Base-by-base conservation (phyloP, 148 eudicot species). In the Dysphania ambrosioides region DNA sequence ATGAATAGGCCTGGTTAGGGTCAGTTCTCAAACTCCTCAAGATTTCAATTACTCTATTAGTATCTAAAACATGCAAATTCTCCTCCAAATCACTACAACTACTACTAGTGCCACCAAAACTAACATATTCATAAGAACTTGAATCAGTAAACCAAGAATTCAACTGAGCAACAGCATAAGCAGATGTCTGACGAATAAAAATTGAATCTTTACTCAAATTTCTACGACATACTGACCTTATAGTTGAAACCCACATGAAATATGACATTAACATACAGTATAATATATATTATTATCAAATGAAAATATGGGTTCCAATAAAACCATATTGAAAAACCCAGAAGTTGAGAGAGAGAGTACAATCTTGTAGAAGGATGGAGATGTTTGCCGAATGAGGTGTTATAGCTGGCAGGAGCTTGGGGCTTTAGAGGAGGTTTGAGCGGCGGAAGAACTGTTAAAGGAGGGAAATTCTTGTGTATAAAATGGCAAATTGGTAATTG, bases 1-100 rank as follows among this genome's bases (percentile, higher is more conserved):
- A 84, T 0, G 76, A 71, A 11, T 85, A 68, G 0, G 91, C 97
- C 44, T 66, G 72, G 42, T 44, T 70, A 0, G 97, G 97, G 12
- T 84, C 83, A 40, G 49, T 53, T 36, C 80, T 85, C 70, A 85
- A 76, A 57, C 62, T 72, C 15, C 74, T 42, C 32, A 89, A 35
- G n/a, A 77, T 74, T 57, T 82, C 82, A 44, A 78, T 62, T 2
- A 88, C 94, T 72, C 77, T 75, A 34, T 13, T 38, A 6, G 83
- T 38, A 44, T 82, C 83, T 73, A 76, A 77, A 53, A 74, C 78
- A 29, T 65, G 49, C 59, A 71, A 51, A 47, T 58, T 10, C 62
- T 73, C 61, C 31, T 64, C 78, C 31, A 72, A 34, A 69, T 58
- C 68, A 36, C 7, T 21, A 35, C 15, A 64, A 16, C 29, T 67